Percentiles rank a stretch among this genome's conserved stretches.
These are phyloP conservation scores for Austroboletus novae-zelandiae DNA, from an alignment of 1,284 basidiomycete species.

Conservation along the genomic window DNA sequence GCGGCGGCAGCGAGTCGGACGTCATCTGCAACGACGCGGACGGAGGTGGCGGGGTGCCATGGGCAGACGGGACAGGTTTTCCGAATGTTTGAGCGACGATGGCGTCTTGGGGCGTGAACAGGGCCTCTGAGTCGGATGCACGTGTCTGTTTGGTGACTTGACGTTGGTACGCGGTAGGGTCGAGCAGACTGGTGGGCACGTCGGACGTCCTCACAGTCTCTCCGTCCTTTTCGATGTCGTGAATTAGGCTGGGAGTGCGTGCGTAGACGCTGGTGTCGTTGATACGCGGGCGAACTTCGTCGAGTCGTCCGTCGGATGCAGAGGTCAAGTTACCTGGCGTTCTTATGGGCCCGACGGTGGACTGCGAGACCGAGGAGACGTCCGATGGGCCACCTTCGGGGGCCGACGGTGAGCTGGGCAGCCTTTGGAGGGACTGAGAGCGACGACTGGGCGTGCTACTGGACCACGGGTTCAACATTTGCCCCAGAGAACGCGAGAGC, in stretches of 20 bases:
- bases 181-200: slow-evolving; percentile 3
- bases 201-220: slow-evolving; percentile 11
- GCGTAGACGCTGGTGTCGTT: slow-evolving; percentile 24
- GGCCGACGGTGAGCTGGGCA: not conserved
- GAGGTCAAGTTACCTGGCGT: slow-evolving; percentile 15
- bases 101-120: slow-evolving; percentile 62
- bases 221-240: slow-evolving; percentile 14
- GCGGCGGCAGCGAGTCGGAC: slow-evolving; percentile 12
- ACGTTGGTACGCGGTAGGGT: not conserved
- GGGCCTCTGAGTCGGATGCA: slow-evolving; percentile 1
- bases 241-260: slow-evolving; percentile 20
- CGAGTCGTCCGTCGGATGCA: slow-evolving; percentile 21
- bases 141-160: slow-evolving; percentile 5
- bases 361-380: slow-evolving; percentile 19
- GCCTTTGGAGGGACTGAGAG: slow-evolving; percentile 10
- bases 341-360: slow-evolving; percentile 14
- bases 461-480: slow-evolving; percentile 30
- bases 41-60: slow-evolving; percentile 4
- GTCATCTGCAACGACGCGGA: slow-evolving; percentile 9
- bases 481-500: not conserved
- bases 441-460: slow-evolving; percentile 27
- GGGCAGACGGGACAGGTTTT: slow-evolving; percentile 3
- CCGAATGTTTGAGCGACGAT: slow-evolving; percentile 51
- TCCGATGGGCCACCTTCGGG: slow-evolving; percentile 6
- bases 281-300: slow-evolving; percentile 22